A percentile compares a stretch with the other conserved stretches of the same genome.
phyloP scores from a whole-genome alignment of 2,329 filamentous ascomycete genomes.

The Hymenoscyphus repandus region DNA sequence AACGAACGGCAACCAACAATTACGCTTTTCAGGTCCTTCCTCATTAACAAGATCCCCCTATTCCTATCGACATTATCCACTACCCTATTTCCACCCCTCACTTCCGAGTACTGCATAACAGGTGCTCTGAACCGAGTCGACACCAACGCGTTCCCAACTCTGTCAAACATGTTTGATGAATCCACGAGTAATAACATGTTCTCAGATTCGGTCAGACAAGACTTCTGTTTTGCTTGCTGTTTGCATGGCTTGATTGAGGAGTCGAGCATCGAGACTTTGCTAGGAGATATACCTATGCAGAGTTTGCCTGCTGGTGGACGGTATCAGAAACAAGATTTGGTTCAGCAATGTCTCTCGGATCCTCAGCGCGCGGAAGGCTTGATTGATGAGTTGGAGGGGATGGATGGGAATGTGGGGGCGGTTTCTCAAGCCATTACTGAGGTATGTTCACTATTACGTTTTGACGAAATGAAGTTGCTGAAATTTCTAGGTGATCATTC shows the following conservation, averaged over 20 bases:
- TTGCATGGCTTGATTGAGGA: conserved; percentile 80
- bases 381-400: conserved; percentile 77
- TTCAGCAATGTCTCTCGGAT: conserved; percentile 72
- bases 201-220: conserved; percentile 63
- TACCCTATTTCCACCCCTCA: conserved; percentile 53
- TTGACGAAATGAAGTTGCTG: conserved; percentile 7
- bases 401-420: conserved; percentile 87
- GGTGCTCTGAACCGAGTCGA: conserved; percentile 61
- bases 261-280: conserved; percentile 68
- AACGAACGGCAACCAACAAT: conserved; percentile 54
- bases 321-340: conserved; percentile 71
- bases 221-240: conserved; percentile 88
- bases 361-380: conserved; percentile 70
- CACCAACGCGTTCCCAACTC: conserved; percentile 56
- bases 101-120: conserved; percentile 59
- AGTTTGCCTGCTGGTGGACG: conserved; percentile 68
- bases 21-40: conserved; percentile 76
- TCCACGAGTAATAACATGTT: conserved; percentile 48
- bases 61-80: conserved; percentile 53
- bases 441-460: conserved; percentile 37
- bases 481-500: conserved; percentile 53
- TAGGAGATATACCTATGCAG: conserved; percentile 81
- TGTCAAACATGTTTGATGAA: conserved; percentile 59
- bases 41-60: conserved; percentile 68
- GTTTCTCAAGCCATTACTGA: conserved; percentile 74